Base-by-base conservation (phyloP, 768 basidiomycete species). In the Lentinula guzmanii region DNA sequence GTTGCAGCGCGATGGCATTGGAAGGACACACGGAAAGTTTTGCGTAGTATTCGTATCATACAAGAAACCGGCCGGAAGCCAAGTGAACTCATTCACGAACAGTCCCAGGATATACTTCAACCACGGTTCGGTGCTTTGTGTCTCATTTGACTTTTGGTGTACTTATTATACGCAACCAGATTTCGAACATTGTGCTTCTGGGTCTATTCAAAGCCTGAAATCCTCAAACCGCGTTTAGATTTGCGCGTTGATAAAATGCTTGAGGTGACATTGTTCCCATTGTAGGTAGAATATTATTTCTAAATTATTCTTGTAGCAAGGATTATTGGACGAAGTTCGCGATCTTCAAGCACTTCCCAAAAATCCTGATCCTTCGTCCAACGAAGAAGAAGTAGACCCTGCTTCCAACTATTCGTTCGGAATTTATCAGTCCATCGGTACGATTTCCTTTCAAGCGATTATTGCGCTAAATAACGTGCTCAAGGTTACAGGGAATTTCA, bases 371-470 rank as follows among this genome's bases (percentile, higher is more conserved):
- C 61, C 65, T 11, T 48, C 62, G 8, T 21, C 51, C 9, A 16
- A 63, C 21, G 41, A 41, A 16, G 33, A 52, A 21, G 42, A 42
- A 34, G 37, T 39, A 39, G 63, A 69, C 11, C 55, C n/a, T 5
- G 11, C 63, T 11, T 62, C 72, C n/a, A 83, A 94, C 68, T 89
- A 86, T 67, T 91, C 91, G 0, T 72, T 87, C 9, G 96, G 97
- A 1, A 90, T 98, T 61, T 98, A 91, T 72, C 97, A 99, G 71
- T 85, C 93, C 0, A 99, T 99, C 62, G 96, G 95, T 90, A 68
- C 72, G 41, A 6, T 45, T 3, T 16, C 16, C 11, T 18, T 51
- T 52, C 46, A 15, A 10, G 39, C 5, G 16, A 5, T 35, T 24
- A 43, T 67, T 55, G 21, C 57, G 52, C 8, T 34, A 28, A 35